Conservation (phyloP, 2,329 filamentous ascomycete genomes). For the Pseudopithomyces chartarum region DNA sequence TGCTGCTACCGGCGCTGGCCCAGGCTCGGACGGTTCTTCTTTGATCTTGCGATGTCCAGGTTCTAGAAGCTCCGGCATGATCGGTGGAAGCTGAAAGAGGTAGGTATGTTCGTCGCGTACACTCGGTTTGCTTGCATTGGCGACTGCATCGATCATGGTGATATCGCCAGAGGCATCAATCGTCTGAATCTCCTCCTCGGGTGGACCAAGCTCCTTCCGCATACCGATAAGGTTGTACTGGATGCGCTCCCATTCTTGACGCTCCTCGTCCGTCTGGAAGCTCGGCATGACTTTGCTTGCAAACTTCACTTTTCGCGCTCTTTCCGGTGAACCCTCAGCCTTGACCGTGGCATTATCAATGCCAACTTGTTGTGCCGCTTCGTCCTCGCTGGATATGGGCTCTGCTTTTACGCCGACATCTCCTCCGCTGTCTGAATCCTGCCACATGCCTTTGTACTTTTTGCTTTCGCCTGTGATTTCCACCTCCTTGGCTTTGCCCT, state of each 20-base stretch:
- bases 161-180: slow-evolving; percentile 50
- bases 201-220: slow-evolving; percentile 52
- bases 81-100: slow-evolving; percentile 67
- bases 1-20: slow-evolving; percentile 12
- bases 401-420: slow-evolving; percentile 58
- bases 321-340: slow-evolving; percentile 39
- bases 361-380: slow-evolving; percentile 34
- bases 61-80: slow-evolving; percentile 61
- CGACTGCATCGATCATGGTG: slow-evolving; percentile 39
- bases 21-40: slow-evolving; percentile 28
- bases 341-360: slow-evolving; percentile 27
- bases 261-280: slow-evolving; percentile 59
- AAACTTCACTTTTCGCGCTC: slow-evolving; percentile 32
- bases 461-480: slow-evolving; percentile 49
- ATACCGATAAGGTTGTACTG: slow-evolving; percentile 54
- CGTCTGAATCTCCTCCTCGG: slow-evolving; percentile 19
- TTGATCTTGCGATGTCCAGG: slow-evolving; percentile 34
- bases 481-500: slow-evolving; percentile 50
- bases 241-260: slow-evolving; percentile 55
- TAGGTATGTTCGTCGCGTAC: slow-evolving; percentile 61
- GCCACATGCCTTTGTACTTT: slow-evolving; percentile 52
- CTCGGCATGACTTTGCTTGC: slow-evolving; percentile 42
- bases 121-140: slow-evolving; percentile 24
- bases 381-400: slow-evolving; percentile 54
- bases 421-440: slow-evolving; percentile 46